Conservation (phyloP, 768 basidiomycete species). For the Calocybe indica region DNA sequence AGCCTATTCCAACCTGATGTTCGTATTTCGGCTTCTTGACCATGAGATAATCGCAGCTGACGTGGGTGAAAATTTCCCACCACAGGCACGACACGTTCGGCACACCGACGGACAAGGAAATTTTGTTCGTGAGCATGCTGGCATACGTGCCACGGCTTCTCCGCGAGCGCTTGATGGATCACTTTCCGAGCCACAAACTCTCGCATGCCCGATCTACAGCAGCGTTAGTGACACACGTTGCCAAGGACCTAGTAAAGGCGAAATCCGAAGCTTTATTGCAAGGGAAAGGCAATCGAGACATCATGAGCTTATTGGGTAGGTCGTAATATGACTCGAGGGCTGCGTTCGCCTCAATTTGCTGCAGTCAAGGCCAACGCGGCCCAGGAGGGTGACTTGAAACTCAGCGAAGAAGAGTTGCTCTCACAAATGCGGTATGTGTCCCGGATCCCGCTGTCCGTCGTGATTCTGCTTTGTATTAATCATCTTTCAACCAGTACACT, state of each 20-base stretch:
- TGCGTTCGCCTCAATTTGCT: slow-evolving; percentile 1
- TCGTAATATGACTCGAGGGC: slow-evolving; percentile 12
- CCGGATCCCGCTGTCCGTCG: background rate
- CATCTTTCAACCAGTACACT: slow-evolving; percentile 28
- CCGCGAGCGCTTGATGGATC: slow-evolving; percentile 40
- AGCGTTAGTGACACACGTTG: slow-evolving; percentile 35
- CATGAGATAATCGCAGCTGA: background rate
- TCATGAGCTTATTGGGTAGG: slow-evolving; percentile 52
- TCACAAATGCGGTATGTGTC: slow-evolving; percentile 29
- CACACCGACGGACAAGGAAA: slow-evolving; percentile 9
- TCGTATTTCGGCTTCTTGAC: slow-evolving; percentile 4
- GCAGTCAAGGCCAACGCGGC: slow-evolving; percentile 41
- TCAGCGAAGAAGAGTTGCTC: slow-evolving; percentile 35
- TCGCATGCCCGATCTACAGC: slow-evolving; percentile 41
- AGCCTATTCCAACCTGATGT: slow-evolving; percentile 49
- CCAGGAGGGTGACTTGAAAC: slow-evolving; percentile 23
- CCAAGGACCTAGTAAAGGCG: slow-evolving; percentile 39
- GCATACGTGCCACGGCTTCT: slow-evolving; percentile 35
- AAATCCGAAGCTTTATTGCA: slow-evolving; percentile 40
- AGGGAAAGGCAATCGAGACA: slow-evolving; percentile 46
- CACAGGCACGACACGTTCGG: slow-evolving; percentile 43
- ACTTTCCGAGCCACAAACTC: slow-evolving; percentile 35
- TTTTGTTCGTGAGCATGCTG: no score
- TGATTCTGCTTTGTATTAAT: background rate
- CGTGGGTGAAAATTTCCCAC: background rate